Evolutionary conservation across 768 basidiomycete genomes (phyloP), one percentile per base, ranked within the genome.

Genomic region (Suillus brevipes): DNA sequence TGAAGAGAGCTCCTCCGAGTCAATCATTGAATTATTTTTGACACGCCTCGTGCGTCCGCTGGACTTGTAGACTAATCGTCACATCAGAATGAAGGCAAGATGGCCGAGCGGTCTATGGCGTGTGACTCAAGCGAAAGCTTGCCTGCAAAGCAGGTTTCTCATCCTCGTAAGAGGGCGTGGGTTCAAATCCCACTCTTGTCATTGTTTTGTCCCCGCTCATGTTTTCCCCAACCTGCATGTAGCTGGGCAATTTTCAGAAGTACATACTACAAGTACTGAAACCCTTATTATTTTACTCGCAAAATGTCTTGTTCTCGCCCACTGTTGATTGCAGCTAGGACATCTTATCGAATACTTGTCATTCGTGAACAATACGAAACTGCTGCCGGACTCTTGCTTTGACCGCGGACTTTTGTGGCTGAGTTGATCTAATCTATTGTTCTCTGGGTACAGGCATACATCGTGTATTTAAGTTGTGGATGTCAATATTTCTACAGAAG

Each of bases 81-180:
- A 2, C 7, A 3, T 0, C 13, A 0, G 9, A 4, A 6, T 1
- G 3, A 50, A 14, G 81, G 81, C 81, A 83, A 83, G 81, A 83
- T 84, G 84, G 83, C 84, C 84, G 83, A 84, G 84, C 81, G 84
- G 83, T 84, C 83, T 78, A 84, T 82, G 84, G 83, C 83, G 83
- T 84, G 83, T 83, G 83, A 84, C 83, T 84, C 83, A 83, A 83
- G 83, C 80, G 75, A 18, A 66, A 67, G 67, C 67, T 67, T 67
- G 61, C 67, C 67, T 67, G 67, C 25, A 36, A 61, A 61, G 43
- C 40, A 61, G 47, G 42, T 42, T 71, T 72, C 70, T 68, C 65
- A 71, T 71, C 69, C 58, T 63, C 55, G 67, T 62, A 65, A 64
- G 53, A 49, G 60, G 64, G 70, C 70, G 62, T 53, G 69, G 70